Base-by-base conservation (phyloP, 2,329 filamentous ascomycete species). In the Blumeriella jaapii region DNA sequence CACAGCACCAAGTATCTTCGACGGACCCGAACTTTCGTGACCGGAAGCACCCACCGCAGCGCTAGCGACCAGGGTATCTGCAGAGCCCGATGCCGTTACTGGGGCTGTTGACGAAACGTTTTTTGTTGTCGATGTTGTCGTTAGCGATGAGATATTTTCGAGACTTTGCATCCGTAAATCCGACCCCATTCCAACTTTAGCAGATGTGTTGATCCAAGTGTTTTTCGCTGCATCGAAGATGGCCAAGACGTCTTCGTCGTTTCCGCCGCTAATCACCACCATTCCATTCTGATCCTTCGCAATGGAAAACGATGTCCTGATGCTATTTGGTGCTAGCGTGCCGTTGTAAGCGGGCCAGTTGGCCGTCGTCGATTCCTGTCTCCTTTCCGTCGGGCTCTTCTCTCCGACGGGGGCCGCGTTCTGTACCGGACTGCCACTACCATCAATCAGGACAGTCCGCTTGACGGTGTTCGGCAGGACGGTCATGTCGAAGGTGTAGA, bases 311-410 rank as follows among this genome's bases (percentile, higher is more conserved):
- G 74, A 71, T n/a, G 65, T 65, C 45, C 86, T 70, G 5, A 66
- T 73, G 6, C 59, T 63, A 1, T 61, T 69, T 0, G 87, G 82
- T 0, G 82, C 87, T 26, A 78, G 59, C 1, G 77, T 80, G 34
- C 63, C 67, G 59, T 95, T 87, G 59, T 95, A 95, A 3, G 65
- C 52, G 2, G 87, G 86, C 74, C 84, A 93, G 50, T 76, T 63
- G 14, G 61, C 61, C 16, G 77, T 54, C 1, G 73, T 76, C 18
- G 82, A 57, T 11, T 66, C 62, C 44, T 70, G 59, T 34, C 45
- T 47, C 29, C 42, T 14, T 11, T 34, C 31, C 7, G 34, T 15
- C 5, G 19, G 27, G 12, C 31, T 33, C 27, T 33, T 38, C 12
- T 40, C 40, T 10, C 47, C 45, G n/a, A 69, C 53, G 1, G 68